phyloP scores from a whole-genome alignment of 768 basidiomycete species.

The Antrodiella citrinella region DNA sequence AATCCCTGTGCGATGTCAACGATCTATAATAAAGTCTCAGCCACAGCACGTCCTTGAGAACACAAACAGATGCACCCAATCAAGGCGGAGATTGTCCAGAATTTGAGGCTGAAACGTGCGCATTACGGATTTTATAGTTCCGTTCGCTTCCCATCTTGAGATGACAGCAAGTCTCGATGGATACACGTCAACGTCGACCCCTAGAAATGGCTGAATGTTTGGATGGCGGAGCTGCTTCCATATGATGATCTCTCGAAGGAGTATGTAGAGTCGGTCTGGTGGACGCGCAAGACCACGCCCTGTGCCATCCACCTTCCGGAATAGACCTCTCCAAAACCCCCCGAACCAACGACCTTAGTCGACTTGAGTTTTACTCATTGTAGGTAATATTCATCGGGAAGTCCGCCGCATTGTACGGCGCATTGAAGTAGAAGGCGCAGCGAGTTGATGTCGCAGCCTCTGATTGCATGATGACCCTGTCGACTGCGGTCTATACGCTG shows the following conservation, averaged over 20 bases:
- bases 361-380: too few species aligned
- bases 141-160: neutral
- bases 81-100: neutral
- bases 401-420: too few species aligned
- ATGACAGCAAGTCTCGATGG: neutral
- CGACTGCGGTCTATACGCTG: too few species aligned
- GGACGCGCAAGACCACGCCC: too few species aligned
- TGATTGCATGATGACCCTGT: too few species aligned
- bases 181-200: neutral
- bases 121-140: neutral
- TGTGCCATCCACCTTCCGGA: too few species aligned
- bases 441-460: too few species aligned
- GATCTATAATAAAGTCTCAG: neutral
- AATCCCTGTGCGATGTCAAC: conserved; percentile 3
- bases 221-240: conserved; percentile 6
- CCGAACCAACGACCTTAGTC: too few species aligned
- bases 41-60: neutral
- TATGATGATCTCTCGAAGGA: conserved; percentile 1
- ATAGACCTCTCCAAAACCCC: too few species aligned
- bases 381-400: too few species aligned
- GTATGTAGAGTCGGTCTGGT: too few species aligned
- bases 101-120: conserved; percentile 1
- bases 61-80: neutral
- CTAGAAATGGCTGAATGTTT: conserved; percentile 4
- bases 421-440: too few species aligned